Base-by-base conservation (phyloP, 1,284 basidiomycete species). In the Irpex sp. region DNA sequence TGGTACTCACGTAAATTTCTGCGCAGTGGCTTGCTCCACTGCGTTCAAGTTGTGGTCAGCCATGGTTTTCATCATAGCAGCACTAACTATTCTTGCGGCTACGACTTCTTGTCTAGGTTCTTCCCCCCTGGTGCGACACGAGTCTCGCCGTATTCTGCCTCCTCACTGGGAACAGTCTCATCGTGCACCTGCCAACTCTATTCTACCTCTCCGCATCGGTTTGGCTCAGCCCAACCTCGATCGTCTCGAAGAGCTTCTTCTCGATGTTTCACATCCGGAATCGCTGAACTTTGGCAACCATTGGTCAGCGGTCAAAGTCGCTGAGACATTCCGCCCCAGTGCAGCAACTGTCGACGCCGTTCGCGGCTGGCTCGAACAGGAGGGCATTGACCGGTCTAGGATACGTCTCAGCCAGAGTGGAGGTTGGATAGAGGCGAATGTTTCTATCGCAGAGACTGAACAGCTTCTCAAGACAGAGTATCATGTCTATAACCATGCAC, bases 191-290 rank as follows among this genome's bases (percentile, higher is more conserved):
- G 63, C 74, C 18, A 66, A 70, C 56, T 62, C 69, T 5, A 57
- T 71, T 57, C 67, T 80, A n/a, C 77, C 78, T n/a, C 66, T 82
- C 35, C 75, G 77, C 51, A 77, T 82, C 61, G 80, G 77, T 5
- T 75, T 82, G 33, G 72, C 70, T 42, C 80, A 82, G 67, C 70
- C 74, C 23, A 80, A 81, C 67, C 61, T 80, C 21, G 71, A 77
- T 60, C 70, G 71, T 21, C 66, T 82, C 36, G 76, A 82, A 57
- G 71, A 73, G 21, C 70, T 72, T 57, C 73, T 82, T 6, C 71
- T 77, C 64, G 76, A 78, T 58, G 77, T 82, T 33, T 77, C 80
- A 0, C 73, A 81, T 64, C 80, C 81, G 2, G 72, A 75, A 2
- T 81, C 77, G 0, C 57, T 66, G 7, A 73, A 74, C 64, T 81